Evolutionary conservation across 2,329 filamentous ascomycete species (phyloP).

Genomic region (Ophiostoma novo-ulmi): DNA sequence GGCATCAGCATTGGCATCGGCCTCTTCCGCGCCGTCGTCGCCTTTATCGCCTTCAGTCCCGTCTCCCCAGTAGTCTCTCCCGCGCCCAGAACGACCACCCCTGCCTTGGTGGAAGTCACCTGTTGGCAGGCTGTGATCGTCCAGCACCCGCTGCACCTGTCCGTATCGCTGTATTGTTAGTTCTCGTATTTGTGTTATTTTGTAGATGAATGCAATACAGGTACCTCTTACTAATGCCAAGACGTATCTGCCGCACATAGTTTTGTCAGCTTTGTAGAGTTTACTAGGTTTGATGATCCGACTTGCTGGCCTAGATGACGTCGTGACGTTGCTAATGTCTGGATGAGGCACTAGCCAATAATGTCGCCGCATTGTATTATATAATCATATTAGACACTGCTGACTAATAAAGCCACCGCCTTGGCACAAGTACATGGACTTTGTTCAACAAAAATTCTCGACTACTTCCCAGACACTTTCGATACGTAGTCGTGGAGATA

Average conservation of each 20-base stretch:
- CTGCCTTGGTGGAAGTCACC: conserved; percentile 7
- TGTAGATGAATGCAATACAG: background rate
- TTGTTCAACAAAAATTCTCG: too few species aligned
- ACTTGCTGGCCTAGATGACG: too few species aligned
- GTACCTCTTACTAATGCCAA: conserved; percentile 35
- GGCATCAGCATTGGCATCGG: background rate
- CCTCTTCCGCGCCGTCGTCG: conserved; percentile 39
- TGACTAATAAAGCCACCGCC: too few species aligned
- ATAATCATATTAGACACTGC: too few species aligned
- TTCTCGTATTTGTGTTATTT: background rate
- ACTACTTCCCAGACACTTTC: too few species aligned
- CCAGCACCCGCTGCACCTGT: conserved; percentile 67
- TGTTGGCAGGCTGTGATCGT: conserved; percentile 47
- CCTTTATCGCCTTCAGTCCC: conserved; percentile 61
- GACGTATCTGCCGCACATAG: conserved; percentile 38
- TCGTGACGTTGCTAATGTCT: background rate
- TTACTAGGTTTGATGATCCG: background rate
- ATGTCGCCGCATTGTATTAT: too few species aligned
- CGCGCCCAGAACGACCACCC: background rate
- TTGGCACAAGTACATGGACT: too few species aligned
- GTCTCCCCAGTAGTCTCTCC: conserved; percentile 45
- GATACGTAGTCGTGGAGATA: too few species aligned
- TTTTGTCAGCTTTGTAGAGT: background rate
- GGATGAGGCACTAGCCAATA: background rate
- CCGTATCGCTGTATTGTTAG: conserved; percentile 58